Base-by-base conservation (phyloP, 2,329 filamentous ascomycete genomes). In the Phaeophleospora eucalypticola region DNA sequence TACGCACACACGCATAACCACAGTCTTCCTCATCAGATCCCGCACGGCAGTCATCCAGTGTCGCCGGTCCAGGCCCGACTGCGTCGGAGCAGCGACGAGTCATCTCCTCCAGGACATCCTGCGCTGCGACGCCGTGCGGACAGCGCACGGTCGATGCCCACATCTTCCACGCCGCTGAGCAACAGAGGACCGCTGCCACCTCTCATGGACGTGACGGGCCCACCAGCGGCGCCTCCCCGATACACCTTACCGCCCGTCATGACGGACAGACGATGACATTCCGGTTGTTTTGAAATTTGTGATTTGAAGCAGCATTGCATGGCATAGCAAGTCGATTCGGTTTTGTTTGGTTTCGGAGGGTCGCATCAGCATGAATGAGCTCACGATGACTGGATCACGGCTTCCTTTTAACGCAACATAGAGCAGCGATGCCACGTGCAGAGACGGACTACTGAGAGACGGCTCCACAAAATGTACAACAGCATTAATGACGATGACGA, bases 1-100 rank as follows among this genome's bases (percentile, higher is more conserved):
- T 61, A 59, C 45, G 36, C 59, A 12, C 59, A 65, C 41, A 60
- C 61, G 7, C 60, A 65, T 52, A 64, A 57, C 48, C 62, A 65
- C 54, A 61, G 54, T 42, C 56, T 65, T 7, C 64, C 62, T 34
- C n/a, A n/a, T n/a, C 63, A 63, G 27, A 56, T 61, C 32, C 43
- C 55, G n/a, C 61, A 58, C 17, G 46, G 50, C 16, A 46, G 48
- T 33, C 60, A 58, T 16, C 58, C 59, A 9, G 41, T 59, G n/a
- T 63, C 61, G 8, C 61, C 60, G 2, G 51, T 55, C 17, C 53
- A 62, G 36, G 34, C 57, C n/a, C 47, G 61, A 18, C 50, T 60
- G n/a, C 56, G 53, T 16, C 52, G 57, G 9, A 60, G 54, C 32
- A 61, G 55, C 45, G 53, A 59, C 42, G 56, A 55, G n/a, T 44